phyloP scores from a whole-genome alignment of 495 filamentous ascomycete genomes.

The Achaetomiella virescens region DNA sequence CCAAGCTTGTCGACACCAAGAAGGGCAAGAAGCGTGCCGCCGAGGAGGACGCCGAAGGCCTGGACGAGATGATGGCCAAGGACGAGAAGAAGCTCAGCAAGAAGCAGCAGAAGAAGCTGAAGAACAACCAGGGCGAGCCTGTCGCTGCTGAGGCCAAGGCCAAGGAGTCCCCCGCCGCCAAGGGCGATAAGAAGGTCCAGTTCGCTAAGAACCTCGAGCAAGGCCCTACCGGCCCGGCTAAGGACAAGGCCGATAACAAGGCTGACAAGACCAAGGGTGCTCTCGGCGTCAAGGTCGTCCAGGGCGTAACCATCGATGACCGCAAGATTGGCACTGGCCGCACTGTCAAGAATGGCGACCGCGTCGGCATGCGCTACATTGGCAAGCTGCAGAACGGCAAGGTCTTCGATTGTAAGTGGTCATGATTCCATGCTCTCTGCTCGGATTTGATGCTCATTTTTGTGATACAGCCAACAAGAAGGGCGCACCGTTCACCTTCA shows the following conservation, averaged over 20 bases:
- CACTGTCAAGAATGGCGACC: conserved; percentile 77
- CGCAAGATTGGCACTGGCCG: conserved; percentile 82
- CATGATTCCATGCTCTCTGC: neutral
- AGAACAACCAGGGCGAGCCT: conserved; percentile 92
- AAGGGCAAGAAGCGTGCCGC: conserved; percentile 78
- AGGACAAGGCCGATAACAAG: conserved; percentile 33
- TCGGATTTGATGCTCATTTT: conserved; percentile 26
- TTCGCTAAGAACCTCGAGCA: conserved; percentile 98
- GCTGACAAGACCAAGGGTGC: conserved; percentile 38
- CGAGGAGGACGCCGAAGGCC: conserved; percentile 60
- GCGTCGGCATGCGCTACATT: conserved; percentile 91
- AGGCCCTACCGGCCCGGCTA: conserved; percentile 69
- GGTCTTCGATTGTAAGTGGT: conserved; percentile 76
- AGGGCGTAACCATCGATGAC: conserved; percentile 90
- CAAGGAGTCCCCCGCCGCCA: conserved; percentile 44
- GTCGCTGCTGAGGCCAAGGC: conserved; percentile 52
- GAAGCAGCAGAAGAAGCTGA: conserved; percentile 97
- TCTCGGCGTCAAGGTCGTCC: conserved; percentile 66
- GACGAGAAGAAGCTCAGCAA: conserved; percentile 70
- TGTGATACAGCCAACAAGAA: conserved; percentile 76
- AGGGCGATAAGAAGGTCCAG: conserved; percentile 91
- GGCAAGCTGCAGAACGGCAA: conserved; percentile 90
- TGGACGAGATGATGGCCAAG: conserved; percentile 71
- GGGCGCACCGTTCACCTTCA: conserved; percentile 93
- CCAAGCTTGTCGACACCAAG: conserved; percentile 64